Evolutionary conservation across 352 stramenopile genomes (phyloP).

Genomic region (Elongisporangium senticosum): DNA sequence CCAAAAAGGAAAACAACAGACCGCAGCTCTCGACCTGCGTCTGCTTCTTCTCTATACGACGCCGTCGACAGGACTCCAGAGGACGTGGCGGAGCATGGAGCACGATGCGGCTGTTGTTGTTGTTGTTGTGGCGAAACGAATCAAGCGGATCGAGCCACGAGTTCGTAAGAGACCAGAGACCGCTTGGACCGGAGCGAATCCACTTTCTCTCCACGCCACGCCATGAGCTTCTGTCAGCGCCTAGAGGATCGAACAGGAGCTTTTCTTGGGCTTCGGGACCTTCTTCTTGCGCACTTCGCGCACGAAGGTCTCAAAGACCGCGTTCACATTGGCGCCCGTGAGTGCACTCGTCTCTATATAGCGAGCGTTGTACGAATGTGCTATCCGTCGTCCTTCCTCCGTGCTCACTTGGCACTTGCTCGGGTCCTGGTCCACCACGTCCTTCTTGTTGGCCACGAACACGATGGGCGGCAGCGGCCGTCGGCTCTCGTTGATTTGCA

Average conservation of each 20-base stretch:
- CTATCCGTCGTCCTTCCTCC: conserved; percentile 79
- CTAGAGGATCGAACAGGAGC: conserved; percentile 60
- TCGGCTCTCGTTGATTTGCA: conserved; percentile 86
- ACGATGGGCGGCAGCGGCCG: conserved; percentile 78
- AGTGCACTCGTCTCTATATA: conserved; percentile 87
- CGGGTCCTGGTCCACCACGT: conserved; percentile 76
- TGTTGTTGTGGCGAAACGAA: too few species aligned
- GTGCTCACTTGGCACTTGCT: conserved; percentile 82
- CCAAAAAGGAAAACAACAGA: too few species aligned
- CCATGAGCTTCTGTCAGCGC: neutral
- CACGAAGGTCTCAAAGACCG: conserved; percentile 86
- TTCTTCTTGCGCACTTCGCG: conserved; percentile 79
- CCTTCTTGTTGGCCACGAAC: conserved; percentile 88
- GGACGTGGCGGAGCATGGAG: too few species aligned
- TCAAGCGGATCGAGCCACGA: too few species aligned
- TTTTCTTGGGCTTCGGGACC: conserved; percentile 73
- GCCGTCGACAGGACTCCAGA: too few species aligned
- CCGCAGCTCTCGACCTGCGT: too few species aligned
- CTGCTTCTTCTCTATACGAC: too few species aligned
- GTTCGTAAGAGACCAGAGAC: too few species aligned
- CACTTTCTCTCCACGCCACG: neutral
- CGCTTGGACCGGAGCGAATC: neutral
- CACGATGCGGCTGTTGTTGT: too few species aligned
- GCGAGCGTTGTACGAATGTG: conserved; percentile 78
- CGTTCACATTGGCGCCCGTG: conserved; percentile 80